These are phyloP conservation scores for Lepidium africanum DNA, from an alignment of 345 rosid genomes.

Conservation along the genomic window DNA sequence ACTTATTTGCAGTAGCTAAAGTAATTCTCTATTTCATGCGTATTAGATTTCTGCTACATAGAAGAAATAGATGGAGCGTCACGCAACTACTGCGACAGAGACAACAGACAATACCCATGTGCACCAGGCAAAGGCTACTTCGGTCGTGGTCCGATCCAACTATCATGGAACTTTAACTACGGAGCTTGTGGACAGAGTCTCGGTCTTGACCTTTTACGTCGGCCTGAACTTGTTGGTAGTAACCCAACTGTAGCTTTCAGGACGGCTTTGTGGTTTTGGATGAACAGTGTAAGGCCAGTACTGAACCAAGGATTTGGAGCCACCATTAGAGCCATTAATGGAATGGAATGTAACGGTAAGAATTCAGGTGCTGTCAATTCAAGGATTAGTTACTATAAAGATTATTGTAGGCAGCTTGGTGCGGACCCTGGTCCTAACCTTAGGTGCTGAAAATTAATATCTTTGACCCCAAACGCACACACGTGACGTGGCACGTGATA, in stretches of 20 bases:
- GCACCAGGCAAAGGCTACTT: conserved; percentile 34
- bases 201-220: conserved; percentile 23
- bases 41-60: conserved; percentile 51
- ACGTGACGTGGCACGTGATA: background rate
- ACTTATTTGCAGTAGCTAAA: background rate
- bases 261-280: conserved; percentile 56
- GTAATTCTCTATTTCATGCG: background rate
- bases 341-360: conserved; percentile 39
- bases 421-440: conserved; percentile 34
- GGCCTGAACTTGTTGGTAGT: conserved; percentile 40
- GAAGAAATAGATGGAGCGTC: conserved; percentile 58
- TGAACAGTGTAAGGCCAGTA: conserved; percentile 34
- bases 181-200: conserved; percentile 39
- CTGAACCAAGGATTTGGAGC: conserved; percentile 47
- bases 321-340: conserved; percentile 42
- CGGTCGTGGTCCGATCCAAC: conserved; percentile 54
- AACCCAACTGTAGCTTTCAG: conserved; percentile 36
- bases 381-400: conserved; percentile 30
- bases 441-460: conserved; percentile 19
- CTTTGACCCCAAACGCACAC: background rate
- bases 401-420: conserved; percentile 37
- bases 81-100: conserved; percentile 37
- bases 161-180: conserved; percentile 54
- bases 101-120: conserved; percentile 48
- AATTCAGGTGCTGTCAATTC: conserved; percentile 29